phyloP scores from a whole-genome alignment of 208 protist genomes.

The Herpetomonas tarakana region DNA sequence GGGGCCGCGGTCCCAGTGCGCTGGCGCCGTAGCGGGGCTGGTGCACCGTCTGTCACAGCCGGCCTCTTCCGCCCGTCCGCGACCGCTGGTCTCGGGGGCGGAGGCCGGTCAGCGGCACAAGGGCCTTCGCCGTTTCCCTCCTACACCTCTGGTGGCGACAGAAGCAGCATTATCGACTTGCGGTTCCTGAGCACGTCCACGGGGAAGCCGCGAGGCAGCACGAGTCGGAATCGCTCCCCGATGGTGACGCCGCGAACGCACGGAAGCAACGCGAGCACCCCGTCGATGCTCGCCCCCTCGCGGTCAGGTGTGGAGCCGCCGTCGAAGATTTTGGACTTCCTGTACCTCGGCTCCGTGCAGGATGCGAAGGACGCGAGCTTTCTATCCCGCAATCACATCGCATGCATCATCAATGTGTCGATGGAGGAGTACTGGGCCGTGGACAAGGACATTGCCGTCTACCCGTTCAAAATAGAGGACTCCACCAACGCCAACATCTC shows the following conservation, averaged over 20 bases:
- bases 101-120: too few relatives aligned
- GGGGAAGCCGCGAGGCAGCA: too few relatives aligned
- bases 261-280: too few relatives aligned
- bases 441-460: conserved; percentile 45
- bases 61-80: background rate
- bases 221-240: too few relatives aligned
- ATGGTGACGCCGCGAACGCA: too few relatives aligned
- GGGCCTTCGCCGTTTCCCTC: too few relatives aligned
- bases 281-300: too few relatives aligned
- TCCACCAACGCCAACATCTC: conserved; percentile 54
- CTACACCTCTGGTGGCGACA: too few relatives aligned
- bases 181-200: too few relatives aligned
- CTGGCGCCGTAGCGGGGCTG: background rate
- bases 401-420: conserved; percentile 82
- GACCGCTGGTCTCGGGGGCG: background rate
- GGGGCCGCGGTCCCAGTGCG: too few relatives aligned
- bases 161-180: too few relatives aligned
- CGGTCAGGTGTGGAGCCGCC: conserved; percentile 24
- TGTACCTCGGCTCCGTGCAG: conserved; percentile 70
- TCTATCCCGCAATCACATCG: conserved; percentile 53
- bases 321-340: conserved; percentile 70
- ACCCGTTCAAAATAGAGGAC: conserved; percentile 74
- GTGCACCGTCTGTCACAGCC: background rate
- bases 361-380: conserved; percentile 79
- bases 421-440: conserved; percentile 86